Evolutionary conservation across 1,139 yeast genomes (phyloP).

Genomic region (Yamadazyma blattariae): DNA sequence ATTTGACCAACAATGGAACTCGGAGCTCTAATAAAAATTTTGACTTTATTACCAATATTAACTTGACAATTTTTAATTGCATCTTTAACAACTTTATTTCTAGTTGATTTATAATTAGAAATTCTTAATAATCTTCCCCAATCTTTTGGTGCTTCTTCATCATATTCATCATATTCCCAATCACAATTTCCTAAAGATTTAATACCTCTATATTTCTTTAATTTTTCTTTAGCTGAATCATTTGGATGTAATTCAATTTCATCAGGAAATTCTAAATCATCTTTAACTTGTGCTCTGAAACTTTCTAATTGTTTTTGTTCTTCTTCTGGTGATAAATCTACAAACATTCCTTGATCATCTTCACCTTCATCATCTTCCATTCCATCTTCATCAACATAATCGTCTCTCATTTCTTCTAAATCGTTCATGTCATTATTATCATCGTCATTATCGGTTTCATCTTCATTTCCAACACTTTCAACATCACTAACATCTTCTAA

Average conservation of each 20-base stretch:
- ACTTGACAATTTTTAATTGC: conserved; percentile 57
- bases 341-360: conserved; percentile 57
- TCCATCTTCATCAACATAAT: conserved; percentile 24
- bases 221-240: conserved; percentile 71
- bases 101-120: conserved; percentile 74
- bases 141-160: conserved; percentile 69
- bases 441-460: conserved; percentile 23
- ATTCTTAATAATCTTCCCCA: conserved; percentile 78
- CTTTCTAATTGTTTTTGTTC: conserved; percentile 74
- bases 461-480: conserved; percentile 46
- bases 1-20: conserved; percentile 49
- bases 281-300: conserved; percentile 69
- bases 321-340: conserved; percentile 77
- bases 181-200: conserved; percentile 75
- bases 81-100: conserved; percentile 66
- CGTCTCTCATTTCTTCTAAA: conserved; percentile 23
- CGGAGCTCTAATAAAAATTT: conserved; percentile 58
- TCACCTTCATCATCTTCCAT: conserved; percentile 33
- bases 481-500: conserved; percentile 50
- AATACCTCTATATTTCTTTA: conserved; percentile 80
- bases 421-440: conserved; percentile 21
- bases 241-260: conserved; percentile 82
- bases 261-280: conserved; percentile 93
- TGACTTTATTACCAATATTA: conserved; percentile 63
- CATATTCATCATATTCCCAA: conserved; percentile 88